Evolutionary conservation across 2,329 filamentous ascomycete genomes (phyloP), one percentile per base, ranked within the genome.

Genomic region (Aspergillus pseudoglaucus): DNA sequence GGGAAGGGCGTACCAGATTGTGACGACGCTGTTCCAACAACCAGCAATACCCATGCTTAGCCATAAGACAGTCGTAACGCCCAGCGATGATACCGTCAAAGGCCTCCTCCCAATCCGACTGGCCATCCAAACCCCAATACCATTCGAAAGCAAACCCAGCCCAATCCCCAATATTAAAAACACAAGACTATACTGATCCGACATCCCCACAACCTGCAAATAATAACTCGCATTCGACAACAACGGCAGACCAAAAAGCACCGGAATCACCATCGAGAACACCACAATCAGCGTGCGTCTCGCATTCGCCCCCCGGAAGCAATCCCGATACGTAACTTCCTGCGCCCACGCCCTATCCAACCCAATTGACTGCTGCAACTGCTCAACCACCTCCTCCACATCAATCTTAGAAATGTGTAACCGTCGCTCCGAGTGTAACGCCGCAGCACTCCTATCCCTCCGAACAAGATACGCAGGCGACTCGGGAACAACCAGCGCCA

Each of bases 381-480:
- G 59, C 6, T 61, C 59, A 6, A 73, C 42, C 6, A 62, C 49
- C 2, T 55, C 54, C 7, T 58, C 56, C 0, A 71, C 69, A 30
- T 73, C 66, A 1, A 61, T 58, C 4, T 62, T 63, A 0, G 59
- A 47, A 0, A 72, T 70, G 51, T 78, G 73, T 44, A 83, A 72
- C 42, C 75, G 73, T 44, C 67, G 68, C 57, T 80, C 75, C 12
- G 76, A 70, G 48, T 64, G 42, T 0, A 53, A 46, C 62, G 49
- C 75, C 59, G 74, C 58, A 1, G 63, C 62, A 9, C 70, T 58
- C 5, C 60, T 59, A 3, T 62, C 64, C 45, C 69, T 72, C 3
- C 74, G 69, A 1, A 80, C 59, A 1, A 79, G 60, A 50, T 71
- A 79, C 0, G 74, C 66, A 0, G 78, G 78, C 10, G 71, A 76